These are phyloP conservation scores for Pelargonium myrrhifolium DNA, from an alignment of 441 rosid genomes.

Conservation along the genomic window DNA sequence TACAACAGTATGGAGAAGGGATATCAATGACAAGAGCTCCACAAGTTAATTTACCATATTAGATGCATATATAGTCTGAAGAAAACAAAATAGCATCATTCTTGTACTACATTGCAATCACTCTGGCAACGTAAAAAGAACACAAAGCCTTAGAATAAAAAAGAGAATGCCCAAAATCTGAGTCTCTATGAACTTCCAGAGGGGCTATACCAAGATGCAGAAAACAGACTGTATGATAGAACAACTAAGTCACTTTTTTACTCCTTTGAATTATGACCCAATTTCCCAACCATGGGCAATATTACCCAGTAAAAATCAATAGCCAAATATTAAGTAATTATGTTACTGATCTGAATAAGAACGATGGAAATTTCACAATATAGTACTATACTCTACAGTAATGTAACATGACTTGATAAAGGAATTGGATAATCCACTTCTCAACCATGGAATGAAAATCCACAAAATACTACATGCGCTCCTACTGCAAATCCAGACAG, in stretches of 20 bases:
- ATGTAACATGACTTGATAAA: background rate
- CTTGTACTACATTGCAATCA: background rate
- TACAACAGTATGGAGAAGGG: background rate
- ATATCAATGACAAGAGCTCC: slow-evolving; percentile 2
- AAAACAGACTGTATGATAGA: background rate
- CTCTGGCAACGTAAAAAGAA: background rate
- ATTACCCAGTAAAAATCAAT: background rate
- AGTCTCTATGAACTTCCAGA: background rate
- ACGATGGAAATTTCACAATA: background rate
- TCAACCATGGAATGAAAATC: background rate
- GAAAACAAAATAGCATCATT: slow-evolving; percentile 5
- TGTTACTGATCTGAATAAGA: background rate
- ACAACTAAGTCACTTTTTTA: background rate
- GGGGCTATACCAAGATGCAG: background rate
- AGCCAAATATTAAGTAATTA: background rate
- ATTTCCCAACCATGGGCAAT: background rate
- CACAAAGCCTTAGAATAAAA: background rate
- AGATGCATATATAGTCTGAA: background rate
- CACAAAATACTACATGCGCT: background rate
- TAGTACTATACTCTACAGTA: background rate
- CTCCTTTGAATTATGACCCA: background rate
- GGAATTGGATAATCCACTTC: background rate
- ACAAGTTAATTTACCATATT: slow-evolving; percentile 1
- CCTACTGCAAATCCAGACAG: no score
- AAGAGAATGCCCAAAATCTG: background rate